Conservation (phyloP, 352 stramenopile species). For the Elongisporangium prolatum region DNA sequence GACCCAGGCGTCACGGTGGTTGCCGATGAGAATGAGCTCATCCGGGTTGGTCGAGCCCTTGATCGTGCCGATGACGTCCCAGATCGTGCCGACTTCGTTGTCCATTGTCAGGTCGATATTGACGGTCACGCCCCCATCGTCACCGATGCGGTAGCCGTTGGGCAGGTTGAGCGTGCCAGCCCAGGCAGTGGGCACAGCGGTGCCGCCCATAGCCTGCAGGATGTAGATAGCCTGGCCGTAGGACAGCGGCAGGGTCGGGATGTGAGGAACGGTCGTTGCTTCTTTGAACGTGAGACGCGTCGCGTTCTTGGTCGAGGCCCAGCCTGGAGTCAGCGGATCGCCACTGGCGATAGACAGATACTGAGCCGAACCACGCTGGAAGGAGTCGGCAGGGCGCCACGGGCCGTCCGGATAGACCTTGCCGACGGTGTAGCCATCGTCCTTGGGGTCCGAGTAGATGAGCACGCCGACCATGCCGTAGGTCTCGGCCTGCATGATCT, state of each 20-base stretch:
- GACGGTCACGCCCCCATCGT: conserved; percentile 35
- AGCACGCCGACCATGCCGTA: conserved; percentile 61
- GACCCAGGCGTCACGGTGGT: conserved; percentile 89
- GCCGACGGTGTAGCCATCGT: conserved; percentile 71
- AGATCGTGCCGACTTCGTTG: conserved; percentile 68
- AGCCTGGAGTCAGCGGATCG: conserved; percentile 50
- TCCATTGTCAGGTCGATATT: conserved; percentile 64
- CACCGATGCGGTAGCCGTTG: conserved; percentile 56
- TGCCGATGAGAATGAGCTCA: conserved; percentile 70
- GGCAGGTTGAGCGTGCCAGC: conserved; percentile 46
- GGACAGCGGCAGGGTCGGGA: conserved; percentile 50
- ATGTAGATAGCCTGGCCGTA: conserved; percentile 75
- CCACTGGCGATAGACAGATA: conserved; percentile 56
- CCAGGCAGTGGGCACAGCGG: conserved; percentile 37
- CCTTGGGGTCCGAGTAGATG: conserved; percentile 84
- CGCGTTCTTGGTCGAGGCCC: conserved; percentile 36
- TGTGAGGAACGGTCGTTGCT: conserved; percentile 50
- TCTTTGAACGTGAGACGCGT: conserved; percentile 29
- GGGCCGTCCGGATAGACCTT: conserved; percentile 69
- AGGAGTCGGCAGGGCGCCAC: conserved; percentile 61
- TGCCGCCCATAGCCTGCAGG: conserved; percentile 47
- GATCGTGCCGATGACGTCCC: conserved; percentile 86
- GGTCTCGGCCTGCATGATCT: conserved; percentile 64
- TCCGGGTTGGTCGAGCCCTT: conserved; percentile 38
- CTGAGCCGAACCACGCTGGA: conserved; percentile 77